Evolutionary conservation across 768 basidiomycete genomes (phyloP).

Genomic region (Suillus subalutaceus): DNA sequence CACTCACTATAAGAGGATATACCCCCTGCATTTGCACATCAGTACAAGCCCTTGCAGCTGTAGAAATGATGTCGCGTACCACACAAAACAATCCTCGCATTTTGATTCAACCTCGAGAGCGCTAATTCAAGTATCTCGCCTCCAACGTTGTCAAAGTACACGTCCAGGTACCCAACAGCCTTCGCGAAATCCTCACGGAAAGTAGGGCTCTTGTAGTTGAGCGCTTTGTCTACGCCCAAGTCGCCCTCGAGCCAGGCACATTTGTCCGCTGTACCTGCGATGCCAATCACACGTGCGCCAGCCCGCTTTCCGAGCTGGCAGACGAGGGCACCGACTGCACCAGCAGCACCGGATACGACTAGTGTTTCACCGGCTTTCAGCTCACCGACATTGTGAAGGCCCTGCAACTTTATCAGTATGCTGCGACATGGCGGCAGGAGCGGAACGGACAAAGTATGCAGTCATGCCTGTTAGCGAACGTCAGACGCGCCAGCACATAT

Average conservation of each 20-base stretch:
- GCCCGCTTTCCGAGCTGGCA: conserved; percentile 83
- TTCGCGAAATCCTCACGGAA: conserved; percentile 76
- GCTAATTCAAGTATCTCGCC: conserved; percentile 82
- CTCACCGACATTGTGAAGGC: conserved; percentile 78
- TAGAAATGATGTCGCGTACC: conserved; percentile 49
- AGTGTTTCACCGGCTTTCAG: conserved; percentile 85
- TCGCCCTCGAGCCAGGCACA: conserved; percentile 85
- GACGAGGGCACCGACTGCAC: conserved; percentile 81
- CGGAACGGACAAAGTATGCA: conserved; percentile 76
- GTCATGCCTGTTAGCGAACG: conserved; percentile 62
- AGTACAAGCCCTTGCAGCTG: not conserved
- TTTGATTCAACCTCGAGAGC: conserved; percentile 71
- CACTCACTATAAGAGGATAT: conserved; percentile 82
- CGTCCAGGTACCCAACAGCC: conserved; percentile 74
- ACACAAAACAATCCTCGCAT: conserved; percentile 80
- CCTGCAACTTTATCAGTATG: conserved; percentile 45
- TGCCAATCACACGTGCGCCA: conserved; percentile 84
- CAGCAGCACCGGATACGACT: conserved; percentile 89
- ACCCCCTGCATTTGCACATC: conserved; percentile 52
- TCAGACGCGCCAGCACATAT: not conserved
- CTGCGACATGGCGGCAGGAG: conserved; percentile 2
- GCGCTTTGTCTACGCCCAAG: conserved; percentile 76
- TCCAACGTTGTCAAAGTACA: conserved; percentile 84
- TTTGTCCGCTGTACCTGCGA: conserved; percentile 85
- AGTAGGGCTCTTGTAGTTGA: conserved; percentile 84